A percentile compares a stretch with the other conserved stretches of the same genome.
Conservation (phyloP, 208 protist genomes). For the Strigomonas oncopelti region DNA sequence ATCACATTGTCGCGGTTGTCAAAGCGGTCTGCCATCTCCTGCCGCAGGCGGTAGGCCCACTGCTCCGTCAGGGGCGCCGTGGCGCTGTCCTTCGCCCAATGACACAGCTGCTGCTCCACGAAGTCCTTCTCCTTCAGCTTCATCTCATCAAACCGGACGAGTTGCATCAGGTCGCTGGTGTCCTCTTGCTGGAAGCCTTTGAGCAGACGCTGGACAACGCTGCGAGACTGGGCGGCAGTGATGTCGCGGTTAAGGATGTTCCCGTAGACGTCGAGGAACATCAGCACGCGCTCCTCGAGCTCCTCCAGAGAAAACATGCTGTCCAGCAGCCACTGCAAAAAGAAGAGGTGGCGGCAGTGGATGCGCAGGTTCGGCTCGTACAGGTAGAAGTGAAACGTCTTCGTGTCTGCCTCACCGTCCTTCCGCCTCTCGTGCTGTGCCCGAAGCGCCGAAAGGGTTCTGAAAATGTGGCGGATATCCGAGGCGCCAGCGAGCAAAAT, state of each 20-base stretch:
- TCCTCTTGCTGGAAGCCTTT: slow-evolving; percentile 31
- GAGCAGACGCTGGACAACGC: slow-evolving; percentile 61
- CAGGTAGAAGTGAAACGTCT: slow-evolving; percentile 77
- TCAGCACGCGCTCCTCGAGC: slow-evolving; percentile 86
- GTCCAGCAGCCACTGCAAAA: slow-evolving; percentile 88
- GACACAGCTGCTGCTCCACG: slow-evolving; percentile 73
- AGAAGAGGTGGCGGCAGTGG: slow-evolving; percentile 86
- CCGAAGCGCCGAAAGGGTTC: slow-evolving; percentile 65
- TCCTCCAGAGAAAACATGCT: slow-evolving; percentile 82
- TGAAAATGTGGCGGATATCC: slow-evolving; percentile 85
- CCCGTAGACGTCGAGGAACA: slow-evolving; percentile 87
- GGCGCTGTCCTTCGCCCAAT: slow-evolving; percentile 69
- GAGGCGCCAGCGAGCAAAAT: slow-evolving; percentile 70
- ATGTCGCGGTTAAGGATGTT: slow-evolving; percentile 76
- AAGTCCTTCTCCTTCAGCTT: slow-evolving; percentile 87
- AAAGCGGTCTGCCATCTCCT: slow-evolving; percentile 90
- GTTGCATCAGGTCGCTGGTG: slow-evolving; percentile 26
- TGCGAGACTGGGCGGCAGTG: slow-evolving; percentile 66
- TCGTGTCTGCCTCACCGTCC: not conserved
- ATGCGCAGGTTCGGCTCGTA: slow-evolving; percentile 86
- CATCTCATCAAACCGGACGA: slow-evolving; percentile 70
- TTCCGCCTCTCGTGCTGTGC: slow-evolving; percentile 17
- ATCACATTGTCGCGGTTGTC: slow-evolving; percentile 91
- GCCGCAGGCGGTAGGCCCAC: slow-evolving; percentile 63
- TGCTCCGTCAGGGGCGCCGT: slow-evolving; percentile 50